Evolutionary conservation across 495 filamentous ascomycete species (phyloP).

Genomic region (Aspergillus cristatus): DNA sequence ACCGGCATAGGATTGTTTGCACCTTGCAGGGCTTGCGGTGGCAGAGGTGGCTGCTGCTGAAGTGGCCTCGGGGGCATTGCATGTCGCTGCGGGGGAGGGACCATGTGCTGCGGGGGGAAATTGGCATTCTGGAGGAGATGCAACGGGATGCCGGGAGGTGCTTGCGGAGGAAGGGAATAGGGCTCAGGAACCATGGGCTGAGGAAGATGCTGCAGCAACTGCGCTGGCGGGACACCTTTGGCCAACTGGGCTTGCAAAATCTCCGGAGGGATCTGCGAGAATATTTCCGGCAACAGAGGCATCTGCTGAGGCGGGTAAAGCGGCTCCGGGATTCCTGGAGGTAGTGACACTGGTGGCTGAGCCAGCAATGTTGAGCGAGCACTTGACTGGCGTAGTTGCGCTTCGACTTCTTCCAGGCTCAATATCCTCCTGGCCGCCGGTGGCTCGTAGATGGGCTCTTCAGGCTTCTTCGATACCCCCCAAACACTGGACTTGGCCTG

Average conservation of each 20-base stretch:
- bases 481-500: conserved; percentile 91
- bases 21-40: conserved; percentile 15
- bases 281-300: conserved; percentile 30
- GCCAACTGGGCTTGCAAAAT: conserved; percentile 46
- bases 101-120: conserved; percentile 26
- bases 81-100: conserved; percentile 22
- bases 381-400: conserved; percentile 69
- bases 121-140: conserved; percentile 33
- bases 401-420: conserved; percentile 96
- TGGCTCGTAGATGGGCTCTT: conserved; percentile 12
- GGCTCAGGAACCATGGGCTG: conserved; percentile 39
- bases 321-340: conserved; percentile 21
- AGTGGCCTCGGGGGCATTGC: conserved; percentile 26
- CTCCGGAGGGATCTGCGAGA: conserved; percentile 30
- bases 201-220: conserved; percentile 32
- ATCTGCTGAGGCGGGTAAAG: conserved; percentile 36
- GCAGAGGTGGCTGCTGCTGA: conserved; percentile 25
- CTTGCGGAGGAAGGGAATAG: conserved; percentile 31
- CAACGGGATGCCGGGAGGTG: conserved; percentile 29
- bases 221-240: conserved; percentile 32
- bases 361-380: conserved; percentile 18
- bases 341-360: conserved; percentile 23
- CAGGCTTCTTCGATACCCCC: conserved; percentile 58
- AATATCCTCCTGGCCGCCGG: conserved; percentile 67
- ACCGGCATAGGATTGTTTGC: conserved; percentile 33